Evolutionary conservation across 257 asterid genomes (phyloP).

Genomic region (Ehretia macrophylla): DNA sequence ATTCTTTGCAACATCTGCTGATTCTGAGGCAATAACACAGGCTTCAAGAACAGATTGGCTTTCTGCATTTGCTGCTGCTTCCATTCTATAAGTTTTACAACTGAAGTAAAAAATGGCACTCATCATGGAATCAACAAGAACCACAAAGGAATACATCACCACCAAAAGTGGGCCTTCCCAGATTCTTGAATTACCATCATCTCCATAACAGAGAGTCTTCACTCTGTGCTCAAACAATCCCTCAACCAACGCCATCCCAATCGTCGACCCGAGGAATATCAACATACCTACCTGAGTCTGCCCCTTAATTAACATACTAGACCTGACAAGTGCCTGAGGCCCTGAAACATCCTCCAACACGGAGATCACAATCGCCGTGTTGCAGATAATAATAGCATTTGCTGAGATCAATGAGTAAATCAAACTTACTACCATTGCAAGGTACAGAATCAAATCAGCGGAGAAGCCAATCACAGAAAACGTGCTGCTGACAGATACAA

Average conservation of each 20-base stretch:
- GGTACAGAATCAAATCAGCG: constrained; percentile 62
- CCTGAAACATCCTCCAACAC: constrained; percentile 86
- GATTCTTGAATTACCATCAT: constrained; percentile 68
- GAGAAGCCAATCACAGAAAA: constrained; percentile 75
- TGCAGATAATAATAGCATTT: constrained; percentile 71
- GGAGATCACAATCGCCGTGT: constrained; percentile 72
- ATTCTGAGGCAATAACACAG: too few species aligned
- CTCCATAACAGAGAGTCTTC: constrained; percentile 75
- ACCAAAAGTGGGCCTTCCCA: constrained; percentile 98
- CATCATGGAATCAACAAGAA: constrained; percentile 88
- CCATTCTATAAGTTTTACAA: constrained; percentile 75
- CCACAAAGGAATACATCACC: constrained; percentile 70
- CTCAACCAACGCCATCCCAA: constrained; percentile 82
- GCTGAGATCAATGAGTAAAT: constrained; percentile 66
- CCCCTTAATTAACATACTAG: constrained; percentile 72
- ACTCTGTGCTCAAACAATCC: constrained; percentile 88
- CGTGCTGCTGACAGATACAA: constrained; percentile 43
- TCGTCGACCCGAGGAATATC: constrained; percentile 85
- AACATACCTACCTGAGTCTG: constrained; percentile 84
- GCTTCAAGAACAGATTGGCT: constrained; percentile 61
- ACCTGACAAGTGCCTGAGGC: constrained; percentile 70
- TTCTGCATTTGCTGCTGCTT: constrained; percentile 51
- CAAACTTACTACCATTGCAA: constrained; percentile 73
- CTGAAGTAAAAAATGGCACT: constrained; percentile 87
- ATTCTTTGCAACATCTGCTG: too few species aligned